phyloP scores from a whole-genome alignment of 2,329 filamentous ascomycete species.

The Penicillium sclerotigenum region DNA sequence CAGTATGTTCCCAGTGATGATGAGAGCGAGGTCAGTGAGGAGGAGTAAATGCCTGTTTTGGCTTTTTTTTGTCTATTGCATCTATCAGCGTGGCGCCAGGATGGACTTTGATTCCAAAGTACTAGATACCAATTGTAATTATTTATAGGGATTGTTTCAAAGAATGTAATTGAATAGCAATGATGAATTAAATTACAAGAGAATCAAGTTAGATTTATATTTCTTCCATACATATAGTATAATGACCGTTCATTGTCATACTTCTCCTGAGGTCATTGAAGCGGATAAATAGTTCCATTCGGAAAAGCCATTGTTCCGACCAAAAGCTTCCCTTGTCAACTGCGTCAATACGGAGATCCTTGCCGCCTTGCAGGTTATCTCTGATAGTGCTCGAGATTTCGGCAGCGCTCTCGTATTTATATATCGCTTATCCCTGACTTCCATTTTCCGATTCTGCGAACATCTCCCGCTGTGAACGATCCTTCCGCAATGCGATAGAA shows the following conservation, averaged over 20 bases:
- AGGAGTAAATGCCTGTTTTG: conserved; percentile 48
- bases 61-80: conserved; percentile 4
- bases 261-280: neutral
- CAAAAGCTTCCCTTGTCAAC: conserved; percentile 2
- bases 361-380: neutral
- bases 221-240: neutral
- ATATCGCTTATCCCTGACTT: neutral
- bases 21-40: conserved; percentile 65
- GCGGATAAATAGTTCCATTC: neutral
- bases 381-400: neutral
- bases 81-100: conserved; percentile 12
- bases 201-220: neutral
- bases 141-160: conserved; percentile 2
- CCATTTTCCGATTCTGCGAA: neutral
- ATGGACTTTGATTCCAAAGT: conserved; percentile 1
- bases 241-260: neutral
- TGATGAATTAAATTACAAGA: neutral
- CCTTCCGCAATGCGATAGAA: conserved; percentile 4
- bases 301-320: neutral
- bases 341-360: neutral
- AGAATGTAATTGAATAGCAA: neutral
- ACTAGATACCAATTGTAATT: conserved; percentile 10
- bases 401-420: neutral
- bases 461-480: neutral
- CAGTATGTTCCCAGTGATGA: conserved; percentile 46